Evolutionary conservation across 768 basidiomycete species (phyloP).

Genomic region (Cystobasidium tubakii): DNA sequence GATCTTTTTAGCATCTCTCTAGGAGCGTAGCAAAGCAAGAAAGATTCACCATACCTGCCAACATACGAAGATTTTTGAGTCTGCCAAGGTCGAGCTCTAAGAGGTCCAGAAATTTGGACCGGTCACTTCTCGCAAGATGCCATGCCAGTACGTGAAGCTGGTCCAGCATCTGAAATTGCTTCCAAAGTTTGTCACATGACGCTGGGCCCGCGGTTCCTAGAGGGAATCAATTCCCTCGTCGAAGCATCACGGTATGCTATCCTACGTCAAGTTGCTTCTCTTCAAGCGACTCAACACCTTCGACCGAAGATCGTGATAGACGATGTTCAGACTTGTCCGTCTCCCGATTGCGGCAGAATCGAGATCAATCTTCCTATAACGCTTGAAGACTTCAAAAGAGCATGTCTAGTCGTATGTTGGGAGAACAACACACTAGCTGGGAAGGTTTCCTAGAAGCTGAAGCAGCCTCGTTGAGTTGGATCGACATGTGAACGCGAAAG

Average conservation of each 20-base stretch:
- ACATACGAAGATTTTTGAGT: no score
- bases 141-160: neutral
- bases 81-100: no score
- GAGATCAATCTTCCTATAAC: neutral
- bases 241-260: neutral
- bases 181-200: neutral
- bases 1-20: no score
- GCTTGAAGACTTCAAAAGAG: neutral
- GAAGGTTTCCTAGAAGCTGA: slow-evolving; percentile 18
- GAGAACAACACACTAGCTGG: neutral
- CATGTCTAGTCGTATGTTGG: neutral
- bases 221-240: slow-evolving; percentile 10
- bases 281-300: neutral
- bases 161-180: neutral
- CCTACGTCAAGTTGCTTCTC: neutral
- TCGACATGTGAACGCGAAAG: neutral
- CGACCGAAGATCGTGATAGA: neutral
- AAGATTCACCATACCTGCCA: no score
- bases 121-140: neutral
- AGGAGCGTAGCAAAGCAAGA: no score
- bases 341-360: neutral
- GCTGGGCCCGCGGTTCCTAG: neutral
- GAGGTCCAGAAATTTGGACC: no score
- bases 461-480: neutral
- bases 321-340: neutral